Base-by-base conservation (phyloP, 2,329 filamentous ascomycete species). In the Zasmidium cellare region DNA sequence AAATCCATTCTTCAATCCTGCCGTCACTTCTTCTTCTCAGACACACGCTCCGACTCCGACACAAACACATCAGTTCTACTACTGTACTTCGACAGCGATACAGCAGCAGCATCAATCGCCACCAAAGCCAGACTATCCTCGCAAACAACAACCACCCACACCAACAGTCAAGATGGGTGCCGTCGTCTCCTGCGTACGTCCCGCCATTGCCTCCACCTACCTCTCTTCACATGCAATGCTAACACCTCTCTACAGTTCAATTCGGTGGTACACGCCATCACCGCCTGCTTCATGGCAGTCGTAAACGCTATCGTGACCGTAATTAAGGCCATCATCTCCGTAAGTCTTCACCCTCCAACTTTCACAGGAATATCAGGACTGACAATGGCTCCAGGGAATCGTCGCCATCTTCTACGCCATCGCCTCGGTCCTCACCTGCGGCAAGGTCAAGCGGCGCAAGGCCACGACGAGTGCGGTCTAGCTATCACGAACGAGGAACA, bases 181-280 rank as follows among this genome's bases (percentile, higher is more conserved):
- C 76, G 87, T 94, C 71, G 81, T 91, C 66, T 92, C 89, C 74
- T 92, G 90, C 73, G 90, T 93, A 90, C 71, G 89, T 83, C 52
- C 20, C 11, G 6, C 25, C 25, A 28, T 11, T 35, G 41, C 45
- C 20, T 49, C 22, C n/a, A 47, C 3, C 35, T 14, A 16, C 35
- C 35, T 6, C 35, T 18, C 7, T 41, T 41, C 35, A 41, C 7
- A 18, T 41, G 35, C 16, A n/a, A 41, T 46, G 38, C 53, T 58
- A 19, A 57, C 20, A 19, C 25, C 18, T 22, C 20, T 24, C 50
- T 25, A 48, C 51, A 50, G 49, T 74, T 78, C 67, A 64, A 75
- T 55, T 65, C 71, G 60, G 64, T 78, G 65, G 74, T 79, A 70
- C 71, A 74, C 57, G 76, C 76, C 46, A 79, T 80, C 65, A 77